These are phyloP conservation scores for Alliaria petiolata DNA, from an alignment of 345 rosid species.

Conservation along the genomic window DNA sequence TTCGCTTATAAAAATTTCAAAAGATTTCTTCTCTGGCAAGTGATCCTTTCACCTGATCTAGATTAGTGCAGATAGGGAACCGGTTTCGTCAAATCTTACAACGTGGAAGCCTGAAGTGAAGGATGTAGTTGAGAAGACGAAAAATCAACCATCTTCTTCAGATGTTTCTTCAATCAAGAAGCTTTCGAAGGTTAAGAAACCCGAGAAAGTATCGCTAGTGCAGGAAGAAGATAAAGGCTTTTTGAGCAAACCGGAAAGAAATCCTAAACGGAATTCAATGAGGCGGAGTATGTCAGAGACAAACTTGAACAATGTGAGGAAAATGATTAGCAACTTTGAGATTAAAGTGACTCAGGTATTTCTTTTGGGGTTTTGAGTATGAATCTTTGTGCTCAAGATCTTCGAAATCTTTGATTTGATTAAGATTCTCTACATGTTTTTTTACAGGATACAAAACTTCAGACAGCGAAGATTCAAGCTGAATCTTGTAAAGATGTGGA, in stretches of 20 bases:
- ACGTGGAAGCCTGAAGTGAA: conserved; percentile 20
- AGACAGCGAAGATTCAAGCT: not conserved
- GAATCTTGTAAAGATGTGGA: conserved; percentile 3
- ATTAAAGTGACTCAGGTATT: conserved; percentile 57
- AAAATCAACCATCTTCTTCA: conserved; percentile 11
- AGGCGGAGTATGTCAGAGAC: conserved; percentile 37
- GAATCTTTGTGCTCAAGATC: conserved; percentile 3
- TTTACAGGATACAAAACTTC: conserved; percentile 26
- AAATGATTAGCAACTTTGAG: conserved; percentile 78
- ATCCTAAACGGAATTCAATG: conserved; percentile 7
- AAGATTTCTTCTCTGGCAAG: not conserved
- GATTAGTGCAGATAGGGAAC: not conserved
- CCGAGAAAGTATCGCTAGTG: conserved; percentile 15
- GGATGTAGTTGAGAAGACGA: conserved; percentile 20
- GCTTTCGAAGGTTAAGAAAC: conserved; percentile 14
- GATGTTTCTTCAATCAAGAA: conserved; percentile 19
- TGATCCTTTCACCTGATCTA: conserved; percentile 6
- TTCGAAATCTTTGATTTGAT: not conserved
- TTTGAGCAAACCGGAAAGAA: conserved; percentile 10
- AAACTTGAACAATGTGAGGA: conserved; percentile 56
- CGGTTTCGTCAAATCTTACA: conserved; percentile 3
- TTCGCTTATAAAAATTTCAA: conserved; percentile 7
- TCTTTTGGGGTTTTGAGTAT: not conserved
- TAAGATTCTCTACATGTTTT: conserved; percentile 10
- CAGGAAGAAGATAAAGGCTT: conserved; percentile 11